A percentile compares a stretch with the other conserved stretches of the same genome.
Conservation (phyloP, 495 filamentous ascomycete genomes). For the Penicillium paxilli region DNA sequence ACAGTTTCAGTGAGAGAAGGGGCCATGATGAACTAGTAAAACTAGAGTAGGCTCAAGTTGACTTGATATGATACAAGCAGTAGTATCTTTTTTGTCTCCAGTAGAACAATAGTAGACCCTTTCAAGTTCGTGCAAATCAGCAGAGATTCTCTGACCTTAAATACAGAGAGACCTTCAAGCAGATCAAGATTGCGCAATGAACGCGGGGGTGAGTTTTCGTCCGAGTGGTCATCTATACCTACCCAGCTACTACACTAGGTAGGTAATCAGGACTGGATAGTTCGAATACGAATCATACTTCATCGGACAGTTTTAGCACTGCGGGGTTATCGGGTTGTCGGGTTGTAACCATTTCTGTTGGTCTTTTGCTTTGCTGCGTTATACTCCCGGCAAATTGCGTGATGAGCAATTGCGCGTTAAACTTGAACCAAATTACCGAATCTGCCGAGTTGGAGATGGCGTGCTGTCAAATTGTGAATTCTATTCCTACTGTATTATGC, state of each 20-base stretch:
- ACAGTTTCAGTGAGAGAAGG: slow-evolving; percentile 53
- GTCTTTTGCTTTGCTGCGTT: background rate
- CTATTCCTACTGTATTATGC: too few species aligned
- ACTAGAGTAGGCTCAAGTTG: background rate
- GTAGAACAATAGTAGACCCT: too few species aligned
- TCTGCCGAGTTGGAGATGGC: slow-evolving; percentile 9
- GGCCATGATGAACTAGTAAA: slow-evolving; percentile 44
- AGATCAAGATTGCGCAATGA: background rate
- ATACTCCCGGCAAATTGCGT: slow-evolving; percentile 3
- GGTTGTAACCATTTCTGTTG: background rate
- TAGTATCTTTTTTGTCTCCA: too few species aligned
- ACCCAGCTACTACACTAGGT: too few species aligned
- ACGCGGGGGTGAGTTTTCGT: background rate
- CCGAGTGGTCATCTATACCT: too few species aligned
- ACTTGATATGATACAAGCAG: too few species aligned
- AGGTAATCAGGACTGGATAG: too few species aligned
- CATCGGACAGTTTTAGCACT: background rate
- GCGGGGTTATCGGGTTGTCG: slow-evolving; percentile 3
- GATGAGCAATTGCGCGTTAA: slow-evolving; percentile 1
- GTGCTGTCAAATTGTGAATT: too few species aligned
- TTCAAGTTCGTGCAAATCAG: too few species aligned
- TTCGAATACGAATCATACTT: background rate
- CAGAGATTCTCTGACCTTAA: background rate
- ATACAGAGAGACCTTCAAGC: background rate
- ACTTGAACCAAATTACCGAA: background rate